phyloP scores from a whole-genome alignment of 2,329 filamentous ascomycete genomes.

The Monosporascus cannonballus region DNA sequence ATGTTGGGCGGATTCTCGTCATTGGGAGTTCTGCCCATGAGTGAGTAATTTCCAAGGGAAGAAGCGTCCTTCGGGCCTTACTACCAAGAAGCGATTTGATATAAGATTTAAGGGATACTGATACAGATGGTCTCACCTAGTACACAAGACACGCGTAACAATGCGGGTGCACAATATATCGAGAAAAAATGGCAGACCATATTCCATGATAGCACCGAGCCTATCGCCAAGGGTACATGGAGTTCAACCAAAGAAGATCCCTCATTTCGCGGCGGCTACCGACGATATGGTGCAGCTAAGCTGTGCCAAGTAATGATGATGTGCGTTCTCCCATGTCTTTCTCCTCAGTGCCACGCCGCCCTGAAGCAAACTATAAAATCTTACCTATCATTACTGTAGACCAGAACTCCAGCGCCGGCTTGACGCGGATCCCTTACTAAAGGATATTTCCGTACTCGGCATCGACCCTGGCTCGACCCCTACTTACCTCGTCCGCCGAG shows the following conservation, averaged over 20 bases:
- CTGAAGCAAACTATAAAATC: neutral
- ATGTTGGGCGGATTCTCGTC: conserved; percentile 12
- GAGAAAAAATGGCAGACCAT: conserved; percentile 13
- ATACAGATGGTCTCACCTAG: neutral
- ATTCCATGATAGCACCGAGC: conserved; percentile 10
- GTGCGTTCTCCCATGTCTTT: conserved; percentile 3
- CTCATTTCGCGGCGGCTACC: conserved; percentile 13
- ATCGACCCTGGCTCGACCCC: conserved; percentile 6
- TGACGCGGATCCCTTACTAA: conserved; percentile 3
- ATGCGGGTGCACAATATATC: neutral
- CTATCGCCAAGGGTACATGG: conserved; percentile 18
- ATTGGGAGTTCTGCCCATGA: conserved; percentile 22
- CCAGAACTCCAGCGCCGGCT: conserved; percentile 4
- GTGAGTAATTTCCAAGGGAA: conserved; percentile 17
- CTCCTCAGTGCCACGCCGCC: neutral
- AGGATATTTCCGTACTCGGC: conserved; percentile 6
- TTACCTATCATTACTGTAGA: too few relatives aligned
- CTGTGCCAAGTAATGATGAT: conserved; percentile 23
- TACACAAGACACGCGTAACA: conserved; percentile 1
- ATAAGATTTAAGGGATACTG: neutral
- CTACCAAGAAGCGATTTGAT: too few relatives aligned
- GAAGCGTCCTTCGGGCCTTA: too few relatives aligned
- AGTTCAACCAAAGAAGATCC: conserved; percentile 15
- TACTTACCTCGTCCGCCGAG: conserved; percentile 5
- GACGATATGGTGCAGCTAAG: conserved; percentile 23